Conservation (phyloP, 169 alveolate genomes). For the Miamiensis avidus region DNA sequence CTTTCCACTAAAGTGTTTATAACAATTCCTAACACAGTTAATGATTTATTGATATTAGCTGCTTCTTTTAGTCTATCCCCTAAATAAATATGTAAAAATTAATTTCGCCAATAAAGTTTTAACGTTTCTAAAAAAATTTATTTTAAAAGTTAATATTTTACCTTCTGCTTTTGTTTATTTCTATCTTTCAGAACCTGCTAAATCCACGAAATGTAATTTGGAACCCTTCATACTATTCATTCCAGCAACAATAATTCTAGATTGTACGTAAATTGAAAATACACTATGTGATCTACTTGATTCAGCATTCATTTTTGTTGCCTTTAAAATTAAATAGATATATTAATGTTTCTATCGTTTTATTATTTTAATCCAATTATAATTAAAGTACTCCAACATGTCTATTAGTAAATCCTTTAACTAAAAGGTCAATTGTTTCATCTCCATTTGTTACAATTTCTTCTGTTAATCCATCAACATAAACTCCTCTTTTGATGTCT, state of each 20-base stretch:
- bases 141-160: too few relatives aligned
- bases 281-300: constrained; percentile 85
- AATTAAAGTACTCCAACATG: constrained; percentile 26
- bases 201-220: constrained; percentile 80
- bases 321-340: constrained; percentile 27
- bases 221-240: constrained; percentile 37
- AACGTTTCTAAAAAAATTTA: too few relatives aligned
- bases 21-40: constrained; percentile 80
- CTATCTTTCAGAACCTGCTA: constrained; percentile 88
- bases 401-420: constrained; percentile 70
- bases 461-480: constrained; percentile 77
- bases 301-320: constrained; percentile 83
- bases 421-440: constrained; percentile 66
- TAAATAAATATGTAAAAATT: too few relatives aligned
- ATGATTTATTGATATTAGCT: constrained; percentile 78
- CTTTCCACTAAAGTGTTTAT: constrained; percentile 77
- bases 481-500: constrained; percentile 72
- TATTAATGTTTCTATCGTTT: too few relatives aligned
- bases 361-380: too few relatives aligned
- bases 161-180: constrained; percentile 79
- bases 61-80: constrained; percentile 86
- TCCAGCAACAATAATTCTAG: constrained; percentile 24
- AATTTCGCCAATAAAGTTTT: too few relatives aligned
- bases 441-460: constrained; percentile 57
- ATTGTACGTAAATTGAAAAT: constrained; percentile 60